Percentiles rank a stretch among this genome's conserved stretches.
These are phyloP conservation scores for Caryocar brasiliense DNA, from an alignment of 441 rosid genomes.

Conservation along the genomic window DNA sequence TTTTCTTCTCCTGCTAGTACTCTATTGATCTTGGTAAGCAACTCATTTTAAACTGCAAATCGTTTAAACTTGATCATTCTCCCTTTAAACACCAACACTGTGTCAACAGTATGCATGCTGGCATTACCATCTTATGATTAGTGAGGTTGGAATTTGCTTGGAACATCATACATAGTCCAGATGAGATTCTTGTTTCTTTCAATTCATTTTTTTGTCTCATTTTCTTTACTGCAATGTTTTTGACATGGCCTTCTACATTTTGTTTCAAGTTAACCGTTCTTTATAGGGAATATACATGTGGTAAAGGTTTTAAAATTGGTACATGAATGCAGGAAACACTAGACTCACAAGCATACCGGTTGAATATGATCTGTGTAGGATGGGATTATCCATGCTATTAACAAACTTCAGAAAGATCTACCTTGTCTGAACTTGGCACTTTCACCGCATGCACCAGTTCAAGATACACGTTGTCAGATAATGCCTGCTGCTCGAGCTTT, in stretches of 20 bases:
- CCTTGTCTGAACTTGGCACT: conserved; percentile 93
- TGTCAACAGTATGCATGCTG: too few relatives aligned
- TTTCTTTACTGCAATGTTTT: neutral
- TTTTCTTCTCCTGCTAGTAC: too few relatives aligned
- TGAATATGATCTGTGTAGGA: conserved; percentile 41
- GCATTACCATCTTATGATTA: too few relatives aligned
- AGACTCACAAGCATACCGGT: conserved; percentile 13
- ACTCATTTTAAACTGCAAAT: too few relatives aligned
- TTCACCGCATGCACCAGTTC: conserved; percentile 92
- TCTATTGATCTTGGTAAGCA: too few relatives aligned
- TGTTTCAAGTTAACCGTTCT: neutral
- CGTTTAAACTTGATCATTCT: too few relatives aligned
- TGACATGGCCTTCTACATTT: neutral
- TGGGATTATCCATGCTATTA: conserved; percentile 84
- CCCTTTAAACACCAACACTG: too few relatives aligned
- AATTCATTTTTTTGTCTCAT: neutral
- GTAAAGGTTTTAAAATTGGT: neutral
- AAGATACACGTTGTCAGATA: conserved; percentile 86
- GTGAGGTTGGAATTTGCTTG: too few relatives aligned
- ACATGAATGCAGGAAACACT: conserved; percentile 5
- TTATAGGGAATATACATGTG: neutral
- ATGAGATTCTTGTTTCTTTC: too few relatives aligned
- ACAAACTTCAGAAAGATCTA: conserved; percentile 76
- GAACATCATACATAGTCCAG: too few relatives aligned
- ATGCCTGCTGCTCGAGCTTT: conserved; percentile 99